phyloP scores from a whole-genome alignment of 768 basidiomycete species.

The Clitopilus passeckerianus region DNA sequence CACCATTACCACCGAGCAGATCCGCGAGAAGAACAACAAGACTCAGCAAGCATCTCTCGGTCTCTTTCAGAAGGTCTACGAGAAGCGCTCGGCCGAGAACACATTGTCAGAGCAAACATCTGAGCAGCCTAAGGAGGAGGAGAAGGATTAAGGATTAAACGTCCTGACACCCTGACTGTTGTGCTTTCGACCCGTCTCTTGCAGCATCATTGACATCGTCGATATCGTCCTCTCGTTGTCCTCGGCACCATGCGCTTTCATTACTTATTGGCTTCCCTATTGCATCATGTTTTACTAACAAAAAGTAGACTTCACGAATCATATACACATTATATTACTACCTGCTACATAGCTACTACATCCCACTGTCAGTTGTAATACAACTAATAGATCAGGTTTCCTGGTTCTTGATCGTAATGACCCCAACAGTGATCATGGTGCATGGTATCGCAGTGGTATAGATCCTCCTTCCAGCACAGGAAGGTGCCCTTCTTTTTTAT shows the following conservation, averaged over 20 bases:
- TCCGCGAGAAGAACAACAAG: constrained; percentile 91
- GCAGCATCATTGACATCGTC: not conserved
- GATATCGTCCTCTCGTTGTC: not conserved
- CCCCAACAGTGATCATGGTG: no score
- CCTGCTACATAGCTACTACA: not conserved
- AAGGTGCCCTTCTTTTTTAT: no score
- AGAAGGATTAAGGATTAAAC: constrained; percentile 86
- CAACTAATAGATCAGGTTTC: not conserved
- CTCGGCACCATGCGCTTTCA: not conserved
- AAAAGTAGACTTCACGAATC: not conserved
- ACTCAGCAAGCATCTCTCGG: constrained; percentile 93
- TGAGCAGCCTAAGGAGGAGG: constrained; percentile 60
- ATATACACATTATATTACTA: not conserved
- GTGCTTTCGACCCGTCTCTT: constrained; percentile 1
- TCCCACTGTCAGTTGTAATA: not conserved
- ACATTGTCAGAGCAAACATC: constrained; percentile 38
- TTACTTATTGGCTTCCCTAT: not conserved
- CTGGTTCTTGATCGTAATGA: no score
- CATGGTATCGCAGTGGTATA: no score
- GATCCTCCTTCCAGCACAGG: no score
- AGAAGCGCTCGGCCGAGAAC: constrained; percentile 83
- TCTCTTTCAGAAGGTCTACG: constrained; percentile 97
- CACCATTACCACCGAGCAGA: constrained; percentile 74
- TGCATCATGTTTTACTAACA: not conserved
- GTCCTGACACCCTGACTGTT: constrained; percentile 3